Percentiles rank a stretch among this genome's conserved stretches.
Conservation (phyloP, 2,329 filamentous ascomycete genomes). For the Ceratocystis cacaofunesta region DNA sequence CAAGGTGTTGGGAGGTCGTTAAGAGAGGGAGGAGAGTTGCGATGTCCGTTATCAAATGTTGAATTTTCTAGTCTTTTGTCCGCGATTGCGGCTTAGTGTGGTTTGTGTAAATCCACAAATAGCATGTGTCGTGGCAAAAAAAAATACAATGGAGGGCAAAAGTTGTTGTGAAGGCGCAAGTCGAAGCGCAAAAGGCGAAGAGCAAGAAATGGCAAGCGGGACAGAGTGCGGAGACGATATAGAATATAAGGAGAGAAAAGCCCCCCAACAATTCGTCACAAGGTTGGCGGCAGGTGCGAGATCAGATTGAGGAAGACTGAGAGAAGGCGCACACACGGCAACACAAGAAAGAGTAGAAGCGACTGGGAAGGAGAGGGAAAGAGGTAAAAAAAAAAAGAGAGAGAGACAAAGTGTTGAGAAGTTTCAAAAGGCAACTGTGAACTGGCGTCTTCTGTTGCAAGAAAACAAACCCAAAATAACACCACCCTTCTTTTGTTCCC, state of each 20-base stretch:
- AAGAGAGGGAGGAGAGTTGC: neutral
- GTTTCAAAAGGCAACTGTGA: neutral
- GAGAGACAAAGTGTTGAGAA: neutral
- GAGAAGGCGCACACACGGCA: neutral
- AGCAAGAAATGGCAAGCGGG: neutral
- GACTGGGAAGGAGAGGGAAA: neutral
- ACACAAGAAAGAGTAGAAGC: neutral
- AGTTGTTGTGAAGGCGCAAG: neutral
- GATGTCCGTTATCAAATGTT: neutral
- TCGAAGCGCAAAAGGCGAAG: neutral
- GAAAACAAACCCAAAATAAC: neutral
- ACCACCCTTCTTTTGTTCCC: neutral
- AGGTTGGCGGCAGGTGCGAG: neutral
- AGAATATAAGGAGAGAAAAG: neutral
- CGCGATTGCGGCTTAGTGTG: neutral
- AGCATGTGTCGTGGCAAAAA: neutral
- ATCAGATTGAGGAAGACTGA: neutral
- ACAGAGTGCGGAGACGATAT: neutral
- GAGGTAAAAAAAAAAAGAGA: neutral
- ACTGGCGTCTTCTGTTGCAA: neutral
- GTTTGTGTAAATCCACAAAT: neutral
- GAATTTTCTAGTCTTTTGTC: neutral
- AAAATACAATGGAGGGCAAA: neutral
- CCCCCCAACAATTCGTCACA: constrained; percentile 3
- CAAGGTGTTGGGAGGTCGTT: neutral